These are phyloP conservation scores for Yarrowia sp. DNA, from an alignment of 805 yeast species.

Conservation along the genomic window DNA sequence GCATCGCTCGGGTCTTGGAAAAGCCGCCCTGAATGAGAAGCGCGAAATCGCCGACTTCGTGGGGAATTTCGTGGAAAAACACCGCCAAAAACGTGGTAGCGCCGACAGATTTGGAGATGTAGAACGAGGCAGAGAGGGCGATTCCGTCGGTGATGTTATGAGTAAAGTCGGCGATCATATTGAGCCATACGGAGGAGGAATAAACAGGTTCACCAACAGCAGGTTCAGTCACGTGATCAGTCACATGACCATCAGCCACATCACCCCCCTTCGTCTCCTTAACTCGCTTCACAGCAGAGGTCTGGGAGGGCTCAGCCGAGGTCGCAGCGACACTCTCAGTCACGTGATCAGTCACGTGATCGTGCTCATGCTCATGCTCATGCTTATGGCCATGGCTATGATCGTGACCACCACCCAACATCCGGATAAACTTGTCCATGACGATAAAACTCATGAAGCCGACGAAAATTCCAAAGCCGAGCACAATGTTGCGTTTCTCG, in stretches of 20 bases:
- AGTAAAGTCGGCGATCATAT: slow-evolving; percentile 70
- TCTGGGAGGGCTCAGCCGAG: slow-evolving; percentile 42
- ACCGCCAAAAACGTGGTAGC: slow-evolving; percentile 74
- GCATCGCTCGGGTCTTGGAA: slow-evolving; percentile 68
- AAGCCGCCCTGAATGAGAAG: slow-evolving; percentile 72
- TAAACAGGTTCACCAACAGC: neutral
- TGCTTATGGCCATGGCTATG: slow-evolving; percentile 57
- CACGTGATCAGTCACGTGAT: slow-evolving; percentile 26
- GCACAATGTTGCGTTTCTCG: slow-evolving; percentile 56
- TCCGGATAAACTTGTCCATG: slow-evolving; percentile 67
- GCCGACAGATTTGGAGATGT: slow-evolving; percentile 65
- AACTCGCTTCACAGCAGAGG: slow-evolving; percentile 40
- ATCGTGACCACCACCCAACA: slow-evolving; percentile 51
- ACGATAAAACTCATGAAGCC: slow-evolving; percentile 67
- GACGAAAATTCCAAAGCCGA: slow-evolving; percentile 63
- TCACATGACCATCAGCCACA: neutral
- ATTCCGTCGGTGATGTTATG: slow-evolving; percentile 82
- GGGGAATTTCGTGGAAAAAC: slow-evolving; percentile 80
- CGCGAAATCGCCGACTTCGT: slow-evolving; percentile 82
- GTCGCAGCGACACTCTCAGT: neutral
- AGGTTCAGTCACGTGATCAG: neutral
- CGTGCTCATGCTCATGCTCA: slow-evolving; percentile 44
- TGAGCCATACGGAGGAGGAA: slow-evolving; percentile 63
- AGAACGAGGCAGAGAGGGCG: slow-evolving; percentile 75
- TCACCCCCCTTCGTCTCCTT: neutral